Evolutionary conservation across 2,329 filamentous ascomycete genomes (phyloP).

Genomic region (Geoglossum cookeanum): DNA sequence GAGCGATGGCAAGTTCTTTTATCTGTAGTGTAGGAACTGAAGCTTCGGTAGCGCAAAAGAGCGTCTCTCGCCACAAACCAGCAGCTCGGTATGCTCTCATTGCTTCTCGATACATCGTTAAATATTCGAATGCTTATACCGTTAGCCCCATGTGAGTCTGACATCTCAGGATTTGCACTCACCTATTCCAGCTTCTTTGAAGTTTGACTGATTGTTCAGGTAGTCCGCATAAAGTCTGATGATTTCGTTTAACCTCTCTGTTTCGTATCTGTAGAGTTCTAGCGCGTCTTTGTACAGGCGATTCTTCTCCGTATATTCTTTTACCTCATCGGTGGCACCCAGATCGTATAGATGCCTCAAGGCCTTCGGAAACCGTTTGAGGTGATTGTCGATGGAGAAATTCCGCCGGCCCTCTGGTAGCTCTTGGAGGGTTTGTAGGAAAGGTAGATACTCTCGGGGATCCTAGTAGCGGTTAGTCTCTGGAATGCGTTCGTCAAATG

Average conservation of each 20-base stretch:
- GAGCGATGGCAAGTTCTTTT: constrained; percentile 45
- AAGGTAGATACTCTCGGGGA: constrained; percentile 85
- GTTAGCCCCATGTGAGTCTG: background rate
- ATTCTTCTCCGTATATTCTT: constrained; percentile 61
- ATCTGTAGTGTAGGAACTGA: constrained; percentile 42
- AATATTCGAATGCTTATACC: constrained; percentile 26
- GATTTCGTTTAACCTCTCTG: constrained; percentile 42
- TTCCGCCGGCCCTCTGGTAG: constrained; percentile 50
- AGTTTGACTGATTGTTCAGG: constrained; percentile 54
- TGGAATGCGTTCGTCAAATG: background rate
- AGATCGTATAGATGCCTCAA: constrained; percentile 56
- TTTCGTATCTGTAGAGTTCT: constrained; percentile 66
- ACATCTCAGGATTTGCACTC: constrained; percentile 6
- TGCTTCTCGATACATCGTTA: constrained; percentile 53
- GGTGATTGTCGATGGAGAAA: constrained; percentile 77
- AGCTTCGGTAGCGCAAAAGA: constrained; percentile 57
- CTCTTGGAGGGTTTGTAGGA: constrained; percentile 70
- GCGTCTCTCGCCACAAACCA: constrained; percentile 78
- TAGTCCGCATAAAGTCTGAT: constrained; percentile 63
- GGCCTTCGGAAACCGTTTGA: constrained; percentile 59
- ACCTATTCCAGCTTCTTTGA: constrained; percentile 66
- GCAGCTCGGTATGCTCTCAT: constrained; percentile 70
- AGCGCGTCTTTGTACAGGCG: constrained; percentile 60
- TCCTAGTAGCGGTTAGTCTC: constrained; percentile 28
- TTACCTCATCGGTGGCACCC: constrained; percentile 57